Conservation (phyloP, 228 moss, liverwort and hornwort species). For the Sphagnum fallax region DNA sequence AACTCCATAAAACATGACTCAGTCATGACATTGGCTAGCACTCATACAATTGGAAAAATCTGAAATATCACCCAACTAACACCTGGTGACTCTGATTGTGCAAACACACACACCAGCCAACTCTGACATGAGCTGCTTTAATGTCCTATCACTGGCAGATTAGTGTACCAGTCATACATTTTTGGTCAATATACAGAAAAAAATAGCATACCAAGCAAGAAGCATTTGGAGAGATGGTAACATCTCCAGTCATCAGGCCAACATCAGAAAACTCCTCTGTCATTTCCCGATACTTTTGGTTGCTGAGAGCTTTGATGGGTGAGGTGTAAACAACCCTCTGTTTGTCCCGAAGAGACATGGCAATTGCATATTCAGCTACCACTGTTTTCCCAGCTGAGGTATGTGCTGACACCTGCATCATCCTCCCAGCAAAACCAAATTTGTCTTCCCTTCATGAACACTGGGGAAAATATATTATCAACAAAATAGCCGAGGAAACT, state of each 20-base stretch:
- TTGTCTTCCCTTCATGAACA: too few species aligned
- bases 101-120: background rate
- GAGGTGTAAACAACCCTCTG: conserved; percentile 99
- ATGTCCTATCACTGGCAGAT: too few species aligned
- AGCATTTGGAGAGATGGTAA: conserved; percentile 89
- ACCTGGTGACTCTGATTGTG: too few species aligned
- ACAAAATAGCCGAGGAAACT: too few species aligned
- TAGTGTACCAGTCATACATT: too few species aligned
- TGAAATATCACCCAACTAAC: too few species aligned
- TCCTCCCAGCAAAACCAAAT: background rate
- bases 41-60: too few species aligned
- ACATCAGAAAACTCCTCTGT: conserved; percentile 88
- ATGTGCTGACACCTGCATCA: conserved; percentile 85
- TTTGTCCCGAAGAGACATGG: conserved; percentile 90
- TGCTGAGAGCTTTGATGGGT: conserved; percentile 94
- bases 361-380: conserved; percentile 96
- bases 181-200: too few species aligned
- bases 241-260: conserved; percentile 98
- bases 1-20: too few species aligned
- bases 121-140: background rate
- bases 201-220: conserved; percentile 73
- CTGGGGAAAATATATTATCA: too few species aligned
- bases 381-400: conserved; percentile 99
- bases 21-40: too few species aligned
- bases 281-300: conserved; percentile 94